These are phyloP conservation scores for Purpureocillium takamizusanense DNA, from an alignment of 2,329 filamentous ascomycete species.

Conservation along the genomic window DNA sequence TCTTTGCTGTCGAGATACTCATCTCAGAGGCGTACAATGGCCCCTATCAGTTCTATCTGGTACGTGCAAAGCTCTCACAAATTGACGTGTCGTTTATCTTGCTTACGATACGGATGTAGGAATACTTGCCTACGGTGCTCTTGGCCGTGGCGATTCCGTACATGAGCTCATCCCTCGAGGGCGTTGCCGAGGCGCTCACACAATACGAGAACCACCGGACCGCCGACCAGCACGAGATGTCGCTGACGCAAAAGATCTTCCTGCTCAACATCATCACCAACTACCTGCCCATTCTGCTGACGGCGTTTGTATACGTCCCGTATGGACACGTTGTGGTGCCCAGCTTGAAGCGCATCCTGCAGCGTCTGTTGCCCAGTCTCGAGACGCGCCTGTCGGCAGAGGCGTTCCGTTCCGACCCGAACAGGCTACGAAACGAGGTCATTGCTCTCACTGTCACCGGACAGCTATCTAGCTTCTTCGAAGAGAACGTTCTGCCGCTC, in stretches of 20 bases:
- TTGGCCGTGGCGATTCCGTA: slow-evolving; percentile 59
- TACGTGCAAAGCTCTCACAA: slow-evolving; percentile 22
- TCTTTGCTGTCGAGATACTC: slow-evolving; percentile 67
- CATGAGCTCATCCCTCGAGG: slow-evolving; percentile 53
- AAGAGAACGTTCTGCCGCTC: slow-evolving; percentile 63
- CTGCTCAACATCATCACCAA: slow-evolving; percentile 74
- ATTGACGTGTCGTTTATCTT: not conserved
- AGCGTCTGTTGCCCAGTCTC: slow-evolving; percentile 34
- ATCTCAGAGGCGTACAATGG: slow-evolving; percentile 68
- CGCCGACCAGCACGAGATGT: slow-evolving; percentile 56
- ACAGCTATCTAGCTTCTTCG: slow-evolving; percentile 61
- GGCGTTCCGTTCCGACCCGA: slow-evolving; percentile 56
- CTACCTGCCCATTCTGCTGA: slow-evolving; percentile 67
- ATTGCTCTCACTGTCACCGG: slow-evolving; percentile 69
- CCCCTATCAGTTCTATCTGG: slow-evolving; percentile 56
- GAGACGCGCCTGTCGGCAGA: slow-evolving; percentile 41
- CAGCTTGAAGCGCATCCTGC: slow-evolving; percentile 51
- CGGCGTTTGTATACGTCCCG: slow-evolving; percentile 71
- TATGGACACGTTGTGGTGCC: slow-evolving; percentile 62
- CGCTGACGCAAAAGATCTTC: slow-evolving; percentile 66
- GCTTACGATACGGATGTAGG: slow-evolving; percentile 28
- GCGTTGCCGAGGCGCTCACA: slow-evolving; percentile 53
- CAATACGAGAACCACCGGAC: slow-evolving; percentile 71
- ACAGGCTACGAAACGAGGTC: slow-evolving; percentile 60
- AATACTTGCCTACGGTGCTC: slow-evolving; percentile 64